Base-by-base conservation (phyloP, 2,329 filamentous ascomycete genomes). In the Aspergillus caelatus region DNA sequence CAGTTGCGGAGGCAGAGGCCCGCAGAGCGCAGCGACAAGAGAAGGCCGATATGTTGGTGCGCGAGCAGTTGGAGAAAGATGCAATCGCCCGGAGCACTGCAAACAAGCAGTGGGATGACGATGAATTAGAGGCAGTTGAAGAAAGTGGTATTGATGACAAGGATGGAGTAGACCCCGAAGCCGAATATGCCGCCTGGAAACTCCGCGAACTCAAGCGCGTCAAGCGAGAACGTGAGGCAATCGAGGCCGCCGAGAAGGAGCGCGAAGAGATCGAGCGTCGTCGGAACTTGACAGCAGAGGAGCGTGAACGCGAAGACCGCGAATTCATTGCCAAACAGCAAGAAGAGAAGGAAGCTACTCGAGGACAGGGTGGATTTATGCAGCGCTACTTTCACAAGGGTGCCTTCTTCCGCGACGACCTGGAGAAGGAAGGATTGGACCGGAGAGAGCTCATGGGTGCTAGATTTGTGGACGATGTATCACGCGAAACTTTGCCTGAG, bases 331-430 rank as follows among this genome's bases (percentile, higher is more conserved):
- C 89, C 1, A 84, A 85, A 68, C 94, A 98, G 78, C 88, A 90
- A 70, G 91, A 91, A 66, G 93, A 96, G 67, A 82, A 83, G 28
- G 91, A 92, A 71, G 88, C 91, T 65, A 79, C 83, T 57, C 89
- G 90, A 65, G 93, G 93, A 59, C 91, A 94, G 79, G 92, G 95
- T 84, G 86, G 86, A 2, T 97, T 89, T 77, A 92, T 98, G 91
- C 94, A 97, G 75, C 93, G 94, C 75, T 99, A 98, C 81, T 94
- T 92, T 79, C 95, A 99, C 84, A 94, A 94, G 80, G 95, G 95
- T 56, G 95, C 95, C 19, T 99, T 98, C 82, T 98, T 92, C 82
- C 91, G 91, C 69, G 92, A 94, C 58, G 91, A 96, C 71, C 85
- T 89, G 58, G 88, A 89, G 70, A 88, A 88, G 19, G 88, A 91